These are phyloP conservation scores for Aureobasidium sp. DNA, from an alignment of 2,329 filamentous ascomycete genomes.

Conservation along the genomic window DNA sequence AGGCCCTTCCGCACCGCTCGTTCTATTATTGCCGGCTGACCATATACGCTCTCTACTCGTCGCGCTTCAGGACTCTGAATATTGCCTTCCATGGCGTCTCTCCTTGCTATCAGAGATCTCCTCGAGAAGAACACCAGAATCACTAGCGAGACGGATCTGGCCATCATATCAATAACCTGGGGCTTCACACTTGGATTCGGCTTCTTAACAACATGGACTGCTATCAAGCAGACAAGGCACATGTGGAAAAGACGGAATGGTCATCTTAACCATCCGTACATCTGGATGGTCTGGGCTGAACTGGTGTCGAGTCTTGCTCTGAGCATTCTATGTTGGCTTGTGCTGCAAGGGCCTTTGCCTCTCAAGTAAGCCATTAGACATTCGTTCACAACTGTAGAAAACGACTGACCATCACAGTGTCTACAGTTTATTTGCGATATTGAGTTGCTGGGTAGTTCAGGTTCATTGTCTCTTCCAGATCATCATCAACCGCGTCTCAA, in stretches of 20 bases:
- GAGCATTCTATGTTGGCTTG: constrained; percentile 31
- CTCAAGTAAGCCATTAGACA: not conserved
- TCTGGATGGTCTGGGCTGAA: constrained; percentile 43
- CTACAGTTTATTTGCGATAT: not conserved
- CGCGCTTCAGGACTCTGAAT: not conserved
- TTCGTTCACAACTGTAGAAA: not conserved
- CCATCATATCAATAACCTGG: constrained; percentile 4
- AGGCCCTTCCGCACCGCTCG: not conserved
- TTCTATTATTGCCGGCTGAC: not conserved
- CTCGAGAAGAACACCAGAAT: not conserved
- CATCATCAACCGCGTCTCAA: constrained; percentile 29
- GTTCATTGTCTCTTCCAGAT: constrained; percentile 24
- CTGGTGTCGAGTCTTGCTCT: constrained; percentile 35
- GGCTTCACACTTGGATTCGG: constrained; percentile 28
- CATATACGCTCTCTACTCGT: not conserved
- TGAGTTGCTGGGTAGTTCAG: constrained; percentile 12
- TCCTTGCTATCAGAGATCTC: not conserved
- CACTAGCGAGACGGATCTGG: not conserved
- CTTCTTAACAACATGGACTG: constrained; percentile 33
- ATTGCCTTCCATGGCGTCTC: not conserved
- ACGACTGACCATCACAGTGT: not conserved
- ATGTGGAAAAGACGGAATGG: constrained; percentile 22
- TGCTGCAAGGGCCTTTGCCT: constrained; percentile 16
- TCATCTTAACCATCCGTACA: constrained; percentile 22
- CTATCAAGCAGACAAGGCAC: constrained; percentile 25